Conservation (phyloP, 305 asterid species). For the Rubia balearica region DNA sequence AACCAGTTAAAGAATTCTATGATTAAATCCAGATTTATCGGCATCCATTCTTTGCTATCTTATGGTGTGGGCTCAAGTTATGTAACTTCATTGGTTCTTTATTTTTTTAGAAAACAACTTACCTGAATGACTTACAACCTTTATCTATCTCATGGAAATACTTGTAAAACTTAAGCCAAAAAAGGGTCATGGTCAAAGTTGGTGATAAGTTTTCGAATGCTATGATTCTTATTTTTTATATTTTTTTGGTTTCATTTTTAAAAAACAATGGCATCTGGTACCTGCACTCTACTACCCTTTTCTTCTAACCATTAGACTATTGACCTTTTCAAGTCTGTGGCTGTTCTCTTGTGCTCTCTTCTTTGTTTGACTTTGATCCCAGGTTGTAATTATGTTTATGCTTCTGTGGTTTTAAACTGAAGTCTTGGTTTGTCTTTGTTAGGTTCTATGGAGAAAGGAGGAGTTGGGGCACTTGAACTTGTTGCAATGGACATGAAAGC, state of each 20-base stretch:
- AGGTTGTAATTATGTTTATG: background rate
- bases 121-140: background rate
- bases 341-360: background rate
- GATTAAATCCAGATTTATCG: background rate
- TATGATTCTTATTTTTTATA: background rate
- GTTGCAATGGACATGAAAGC: conserved; percentile 99
- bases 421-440: conserved; percentile 24
- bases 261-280: background rate
- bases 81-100: background rate
- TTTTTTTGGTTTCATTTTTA: background rate
- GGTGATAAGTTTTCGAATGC: background rate
- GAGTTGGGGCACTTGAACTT: conserved; percentile 99
- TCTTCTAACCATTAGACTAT: background rate
- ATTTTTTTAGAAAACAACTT: background rate
- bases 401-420: conserved; percentile 8
- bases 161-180: conserved; percentile 3
- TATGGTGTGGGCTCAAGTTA: background rate
- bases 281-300: background rate
- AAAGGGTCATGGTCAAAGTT: background rate
- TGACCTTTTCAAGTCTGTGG: background rate
- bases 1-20: background rate
- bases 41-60: background rate
- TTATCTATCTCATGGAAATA: background rate
- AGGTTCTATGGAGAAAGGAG: conserved; percentile 95
- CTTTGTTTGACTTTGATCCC: background rate